A percentile compares a stretch with the other conserved stretches of the same genome.
Conservation (phyloP, 345 rosid species). For the Lumnitzera littorea region DNA sequence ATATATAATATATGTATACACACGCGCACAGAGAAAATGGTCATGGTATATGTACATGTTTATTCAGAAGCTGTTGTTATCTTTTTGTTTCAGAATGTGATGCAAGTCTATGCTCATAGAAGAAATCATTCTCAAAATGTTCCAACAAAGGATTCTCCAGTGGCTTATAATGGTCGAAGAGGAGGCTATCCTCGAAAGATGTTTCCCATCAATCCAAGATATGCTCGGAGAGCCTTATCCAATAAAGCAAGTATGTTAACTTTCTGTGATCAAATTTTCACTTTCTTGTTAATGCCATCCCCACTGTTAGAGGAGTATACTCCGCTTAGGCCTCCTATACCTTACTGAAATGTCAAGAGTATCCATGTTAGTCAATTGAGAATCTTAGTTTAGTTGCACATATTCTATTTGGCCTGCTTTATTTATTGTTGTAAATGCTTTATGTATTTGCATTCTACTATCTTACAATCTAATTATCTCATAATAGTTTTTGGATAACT, state of each 20-base stretch:
- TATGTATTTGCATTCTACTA: too few relatives aligned
- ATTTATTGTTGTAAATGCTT: too few relatives aligned
- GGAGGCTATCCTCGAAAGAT: slow-evolving; percentile 35
- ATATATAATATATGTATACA: too few relatives aligned
- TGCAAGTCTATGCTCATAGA: slow-evolving; percentile 28
- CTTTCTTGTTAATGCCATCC: background rate
- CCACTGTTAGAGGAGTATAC: background rate
- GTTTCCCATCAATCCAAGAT: slow-evolving; percentile 26
- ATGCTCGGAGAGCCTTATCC: slow-evolving; percentile 10
- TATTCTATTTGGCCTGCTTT: too few relatives aligned
- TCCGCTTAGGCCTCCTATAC: too few relatives aligned
- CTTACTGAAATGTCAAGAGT: too few relatives aligned
- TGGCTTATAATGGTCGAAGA: slow-evolving; percentile 38
- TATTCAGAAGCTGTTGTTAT: background rate
- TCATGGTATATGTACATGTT: too few relatives aligned
- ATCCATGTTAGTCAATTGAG: too few relatives aligned
- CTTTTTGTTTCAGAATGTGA: slow-evolving; percentile 36
- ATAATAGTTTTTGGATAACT: too few relatives aligned
- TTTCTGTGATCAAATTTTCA: slow-evolving; percentile 2
- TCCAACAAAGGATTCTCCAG: slow-evolving; percentile 2
- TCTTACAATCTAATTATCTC: too few relatives aligned
- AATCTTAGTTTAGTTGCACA: too few relatives aligned
- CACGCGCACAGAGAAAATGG: too few relatives aligned
- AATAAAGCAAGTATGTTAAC: slow-evolving; percentile 8
- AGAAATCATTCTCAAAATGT: slow-evolving; percentile 30